A percentile compares a stretch with the other conserved stretches of the same genome.
Evolutionary conservation across 192 early-diverging fungal genomes (phyloP).

Genomic region (Podila horticola): DNA sequence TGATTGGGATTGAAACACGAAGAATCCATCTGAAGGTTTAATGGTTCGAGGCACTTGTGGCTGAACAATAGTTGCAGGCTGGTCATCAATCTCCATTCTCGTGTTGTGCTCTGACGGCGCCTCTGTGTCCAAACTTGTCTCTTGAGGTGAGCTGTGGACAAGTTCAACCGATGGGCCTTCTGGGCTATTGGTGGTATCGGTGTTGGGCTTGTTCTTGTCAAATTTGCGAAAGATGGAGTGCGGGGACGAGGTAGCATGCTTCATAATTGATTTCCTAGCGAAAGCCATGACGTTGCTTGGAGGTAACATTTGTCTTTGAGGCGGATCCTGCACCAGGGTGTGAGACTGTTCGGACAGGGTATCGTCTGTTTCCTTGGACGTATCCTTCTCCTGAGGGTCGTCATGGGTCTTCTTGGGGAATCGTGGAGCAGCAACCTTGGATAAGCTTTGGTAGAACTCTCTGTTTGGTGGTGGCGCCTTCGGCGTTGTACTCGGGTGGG

Average conservation of each 20-base stretch:
- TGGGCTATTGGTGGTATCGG: too few species aligned
- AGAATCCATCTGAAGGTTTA: neutral
- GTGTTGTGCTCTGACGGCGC: too few species aligned
- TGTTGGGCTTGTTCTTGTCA: constrained; percentile 1
- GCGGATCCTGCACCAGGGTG: neutral
- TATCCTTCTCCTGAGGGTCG: neutral
- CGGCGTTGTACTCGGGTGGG: constrained; percentile 27
- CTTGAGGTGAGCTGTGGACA: too few species aligned
- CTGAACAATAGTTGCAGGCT: too few species aligned
- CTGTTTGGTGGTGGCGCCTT: constrained; percentile 19
- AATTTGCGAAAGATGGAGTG: constrained; percentile 23
- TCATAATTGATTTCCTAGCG: constrained; percentile 41
- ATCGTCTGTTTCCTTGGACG: neutral
- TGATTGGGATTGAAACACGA: neutral
- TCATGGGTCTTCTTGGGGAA: neutral
- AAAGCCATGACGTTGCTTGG: constrained; percentile 20
- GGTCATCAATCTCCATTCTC: too few species aligned
- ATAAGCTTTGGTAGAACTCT: constrained; percentile 22
- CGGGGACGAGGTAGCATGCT: constrained; percentile 13
- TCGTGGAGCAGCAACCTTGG: neutral
- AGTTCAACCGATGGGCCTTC: too few species aligned
- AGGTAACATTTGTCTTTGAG: neutral
- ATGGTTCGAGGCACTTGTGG: neutral
- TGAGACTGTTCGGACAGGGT: neutral
- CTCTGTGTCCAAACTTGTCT: too few species aligned